Conservation (phyloP, 306 rosid genomes). For the Castanea sativa region DNA sequence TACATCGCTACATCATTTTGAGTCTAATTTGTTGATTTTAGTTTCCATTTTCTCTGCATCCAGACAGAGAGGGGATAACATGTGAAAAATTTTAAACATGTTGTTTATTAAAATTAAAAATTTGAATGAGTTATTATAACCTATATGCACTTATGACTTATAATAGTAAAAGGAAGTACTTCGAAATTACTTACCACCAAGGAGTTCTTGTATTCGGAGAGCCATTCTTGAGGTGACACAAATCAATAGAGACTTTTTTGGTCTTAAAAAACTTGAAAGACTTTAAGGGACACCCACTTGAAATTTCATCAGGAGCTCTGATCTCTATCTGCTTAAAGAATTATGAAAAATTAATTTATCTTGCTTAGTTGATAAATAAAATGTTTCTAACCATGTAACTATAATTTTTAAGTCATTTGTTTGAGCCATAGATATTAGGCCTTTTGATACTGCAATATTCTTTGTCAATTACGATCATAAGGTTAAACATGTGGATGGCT, state of each 20-base stretch:
- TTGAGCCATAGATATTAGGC: too few relatives aligned
- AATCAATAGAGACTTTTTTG: conserved; percentile 41
- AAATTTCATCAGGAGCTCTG: conserved; percentile 44
- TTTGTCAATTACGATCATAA: neutral
- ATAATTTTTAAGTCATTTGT: too few relatives aligned
- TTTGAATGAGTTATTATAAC: too few relatives aligned
- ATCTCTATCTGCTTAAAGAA: conserved; percentile 49
- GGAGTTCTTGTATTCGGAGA: conserved; percentile 64
- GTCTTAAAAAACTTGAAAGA: conserved; percentile 68
- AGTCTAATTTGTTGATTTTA: too few relatives aligned
- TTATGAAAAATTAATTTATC: neutral
- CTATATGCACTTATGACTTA: too few relatives aligned
- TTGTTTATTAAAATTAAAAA: too few relatives aligned
- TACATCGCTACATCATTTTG: too few relatives aligned
- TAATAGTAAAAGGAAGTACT: neutral
- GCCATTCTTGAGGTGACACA: conserved; percentile 33
- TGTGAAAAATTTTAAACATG: too few relatives aligned
- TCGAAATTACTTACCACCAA: conserved; percentile 63
- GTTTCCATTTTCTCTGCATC: too few relatives aligned
- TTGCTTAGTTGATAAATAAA: neutral
- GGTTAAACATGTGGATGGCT: neutral
- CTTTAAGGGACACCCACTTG: conserved; percentile 64
- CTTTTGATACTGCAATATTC: too few relatives aligned
- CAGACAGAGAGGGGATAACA: too few relatives aligned
- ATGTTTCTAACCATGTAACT: neutral